These are phyloP conservation scores for Nemania sp. DNA, from an alignment of 2,329 filamentous ascomycete genomes.

Conservation along the genomic window DNA sequence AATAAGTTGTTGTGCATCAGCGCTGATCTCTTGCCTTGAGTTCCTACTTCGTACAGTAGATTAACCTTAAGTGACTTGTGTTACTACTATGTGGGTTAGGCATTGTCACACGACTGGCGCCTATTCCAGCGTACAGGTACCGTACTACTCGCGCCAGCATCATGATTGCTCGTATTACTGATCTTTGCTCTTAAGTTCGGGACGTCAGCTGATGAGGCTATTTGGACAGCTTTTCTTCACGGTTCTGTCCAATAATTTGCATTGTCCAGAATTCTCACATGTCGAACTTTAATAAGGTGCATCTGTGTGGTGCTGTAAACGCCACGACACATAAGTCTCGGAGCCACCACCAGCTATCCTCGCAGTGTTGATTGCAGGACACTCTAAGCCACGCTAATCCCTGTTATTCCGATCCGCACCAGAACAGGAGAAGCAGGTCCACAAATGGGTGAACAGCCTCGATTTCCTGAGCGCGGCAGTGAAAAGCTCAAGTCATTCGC, in stretches of 20 bases:
- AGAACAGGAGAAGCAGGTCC: constrained; percentile 20
- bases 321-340: neutral
- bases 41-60: too few species aligned
- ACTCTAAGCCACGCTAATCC: constrained; percentile 15
- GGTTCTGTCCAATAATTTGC: neutral
- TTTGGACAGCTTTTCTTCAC: too few species aligned
- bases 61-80: too few species aligned
- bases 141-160: too few species aligned
- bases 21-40: too few species aligned
- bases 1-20: too few species aligned
- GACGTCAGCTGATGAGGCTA: too few species aligned
- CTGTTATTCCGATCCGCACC: constrained; percentile 14
- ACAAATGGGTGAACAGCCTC: constrained; percentile 10
- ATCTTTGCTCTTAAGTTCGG: too few species aligned
- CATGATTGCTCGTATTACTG: too few species aligned
- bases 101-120: too few species aligned
- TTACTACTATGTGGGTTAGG: too few species aligned
- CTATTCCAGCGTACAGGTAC: too few species aligned
- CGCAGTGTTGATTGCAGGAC: constrained; percentile 17
- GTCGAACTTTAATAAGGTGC: neutral
- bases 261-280: neutral
- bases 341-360: constrained; percentile 8
- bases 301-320: neutral
- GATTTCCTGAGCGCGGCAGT: constrained; percentile 8
- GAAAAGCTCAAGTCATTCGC: neutral